Evolutionary conservation across 1,139 yeast genomes (phyloP), one percentile per base, ranked within the genome.

Genomic region (Saccharomyces pastorianus): DNA sequence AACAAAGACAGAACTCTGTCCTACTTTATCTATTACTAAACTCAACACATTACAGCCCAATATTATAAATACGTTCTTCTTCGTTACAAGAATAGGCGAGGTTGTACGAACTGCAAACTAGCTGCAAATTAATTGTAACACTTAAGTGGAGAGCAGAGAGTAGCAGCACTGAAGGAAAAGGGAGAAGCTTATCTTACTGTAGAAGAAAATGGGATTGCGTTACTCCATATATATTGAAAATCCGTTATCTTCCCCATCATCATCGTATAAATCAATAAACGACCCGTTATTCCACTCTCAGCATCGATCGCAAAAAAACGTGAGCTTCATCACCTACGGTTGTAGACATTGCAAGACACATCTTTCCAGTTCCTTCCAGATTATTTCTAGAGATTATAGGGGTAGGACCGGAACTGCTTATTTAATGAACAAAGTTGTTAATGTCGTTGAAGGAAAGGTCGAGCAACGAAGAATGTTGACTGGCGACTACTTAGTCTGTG

Each of bases 381-480:
- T 76, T 27, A 64, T 74, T 54, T 73, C 77, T 3, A 74, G 71
- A 56, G 74, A 70, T 51, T 76, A 76, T 58, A 62, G 71, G 13
- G 79, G 79, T 0, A 64, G 63, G 44, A 71, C 77, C 0, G 80
- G 80, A 0, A 73, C 71, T 48, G 80, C 80, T 1, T 71, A 69
- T 55, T 63, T 76, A 48, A 71, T 75, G 63, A 66, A 69, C 29
- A 66, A 69, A 47, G 75, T 73, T 46, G 72, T 74, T 25, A 75
- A 75, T 55, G 69, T 74, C 7, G 54, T 60, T 1, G 68, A 67
- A 38, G 75, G 74, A 0, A 63, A 63, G 25, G 59, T 64, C 8
- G 72, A 70, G 55, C 64, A 65, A 4, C 66, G 77, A 14, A 67
- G 68, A 32, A 76, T 76, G 80, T 67, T 72, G 7, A 74, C 78